phyloP scores from a whole-genome alignment of 805 yeast species.

The Kodamaea sagamina region DNA sequence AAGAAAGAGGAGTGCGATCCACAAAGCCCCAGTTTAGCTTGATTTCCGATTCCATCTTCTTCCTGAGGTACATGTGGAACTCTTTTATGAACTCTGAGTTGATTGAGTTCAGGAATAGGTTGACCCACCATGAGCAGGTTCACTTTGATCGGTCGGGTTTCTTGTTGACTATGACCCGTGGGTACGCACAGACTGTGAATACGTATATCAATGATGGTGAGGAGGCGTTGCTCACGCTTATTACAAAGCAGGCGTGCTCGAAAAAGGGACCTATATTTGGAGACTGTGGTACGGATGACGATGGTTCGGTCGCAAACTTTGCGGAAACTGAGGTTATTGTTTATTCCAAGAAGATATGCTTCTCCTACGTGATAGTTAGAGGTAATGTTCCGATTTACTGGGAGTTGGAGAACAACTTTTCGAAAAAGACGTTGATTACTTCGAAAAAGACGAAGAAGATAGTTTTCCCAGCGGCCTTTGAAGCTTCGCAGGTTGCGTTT shows the following conservation, averaged over 20 bases:
- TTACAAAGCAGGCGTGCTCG: conserved; percentile 52
- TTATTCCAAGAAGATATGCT: conserved; percentile 41
- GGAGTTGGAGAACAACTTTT: conserved; percentile 49
- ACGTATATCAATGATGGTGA: conserved; percentile 29
- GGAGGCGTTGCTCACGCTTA: conserved; percentile 47
- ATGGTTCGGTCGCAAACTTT: conserved; percentile 53
- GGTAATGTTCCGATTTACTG: conserved; percentile 60
- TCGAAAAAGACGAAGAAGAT: conserved; percentile 40
- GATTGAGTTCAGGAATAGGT: conserved; percentile 46
- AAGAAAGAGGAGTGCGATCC: conserved; percentile 41
- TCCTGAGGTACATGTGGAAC: conserved; percentile 54
- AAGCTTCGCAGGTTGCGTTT: conserved; percentile 56
- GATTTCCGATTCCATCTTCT: conserved; percentile 42
- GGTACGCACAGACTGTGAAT: conserved; percentile 51
- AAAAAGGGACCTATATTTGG: conserved; percentile 55
- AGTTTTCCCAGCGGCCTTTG: conserved; percentile 52
- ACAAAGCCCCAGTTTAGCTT: conserved; percentile 23
- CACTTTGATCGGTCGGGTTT: conserved; percentile 50
- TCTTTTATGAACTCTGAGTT: conserved; percentile 47
- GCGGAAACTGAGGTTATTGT: conserved; percentile 54
- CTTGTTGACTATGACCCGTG: conserved; percentile 49
- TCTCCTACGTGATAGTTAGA: conserved; percentile 47
- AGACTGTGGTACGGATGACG: conserved; percentile 59
- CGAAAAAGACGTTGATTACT: conserved; percentile 33
- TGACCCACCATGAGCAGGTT: conserved; percentile 41